phyloP scores from a whole-genome alignment of 768 basidiomycete genomes.

The Neoboletus brunneissimus region DNA sequence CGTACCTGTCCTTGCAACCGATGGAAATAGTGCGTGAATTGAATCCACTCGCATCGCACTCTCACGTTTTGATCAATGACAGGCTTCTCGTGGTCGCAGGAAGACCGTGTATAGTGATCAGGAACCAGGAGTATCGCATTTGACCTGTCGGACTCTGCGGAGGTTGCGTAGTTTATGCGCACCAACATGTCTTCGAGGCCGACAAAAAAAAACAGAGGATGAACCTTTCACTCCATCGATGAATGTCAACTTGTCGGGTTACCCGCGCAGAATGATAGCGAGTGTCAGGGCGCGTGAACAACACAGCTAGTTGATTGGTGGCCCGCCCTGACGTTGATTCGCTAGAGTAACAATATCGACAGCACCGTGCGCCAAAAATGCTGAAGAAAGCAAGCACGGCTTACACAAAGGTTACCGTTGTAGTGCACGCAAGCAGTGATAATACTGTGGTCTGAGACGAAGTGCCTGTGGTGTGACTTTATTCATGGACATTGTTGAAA shows the following conservation, averaged over 20 bases:
- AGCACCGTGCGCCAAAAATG: neutral
- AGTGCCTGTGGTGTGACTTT: neutral
- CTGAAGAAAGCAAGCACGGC: neutral
- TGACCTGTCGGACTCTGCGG: neutral
- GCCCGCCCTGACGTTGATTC: neutral
- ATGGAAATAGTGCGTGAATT: neutral
- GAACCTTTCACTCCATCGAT: neutral
- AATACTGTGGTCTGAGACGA: neutral
- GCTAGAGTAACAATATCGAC: neutral
- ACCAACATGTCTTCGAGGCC: neutral
- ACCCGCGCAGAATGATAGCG: neutral
- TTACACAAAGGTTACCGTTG: neutral
- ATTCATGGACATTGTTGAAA: neutral
- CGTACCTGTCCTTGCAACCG: neutral
- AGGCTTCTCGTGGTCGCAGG: neutral
- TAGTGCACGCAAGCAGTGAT: neutral
- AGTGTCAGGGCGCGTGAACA: neutral
- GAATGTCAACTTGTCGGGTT: neutral
- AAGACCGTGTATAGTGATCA: neutral
- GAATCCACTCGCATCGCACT: neutral
- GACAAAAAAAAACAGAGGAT: neutral
- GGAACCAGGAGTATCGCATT: neutral
- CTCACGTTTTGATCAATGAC: neutral
- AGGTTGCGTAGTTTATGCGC: neutral
- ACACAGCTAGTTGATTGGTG: neutral